Percentiles rank a stretch among this genome's conserved stretches.
Conservation (phyloP, 305 asterid species). For the Caryopteris hybrid region DNA sequence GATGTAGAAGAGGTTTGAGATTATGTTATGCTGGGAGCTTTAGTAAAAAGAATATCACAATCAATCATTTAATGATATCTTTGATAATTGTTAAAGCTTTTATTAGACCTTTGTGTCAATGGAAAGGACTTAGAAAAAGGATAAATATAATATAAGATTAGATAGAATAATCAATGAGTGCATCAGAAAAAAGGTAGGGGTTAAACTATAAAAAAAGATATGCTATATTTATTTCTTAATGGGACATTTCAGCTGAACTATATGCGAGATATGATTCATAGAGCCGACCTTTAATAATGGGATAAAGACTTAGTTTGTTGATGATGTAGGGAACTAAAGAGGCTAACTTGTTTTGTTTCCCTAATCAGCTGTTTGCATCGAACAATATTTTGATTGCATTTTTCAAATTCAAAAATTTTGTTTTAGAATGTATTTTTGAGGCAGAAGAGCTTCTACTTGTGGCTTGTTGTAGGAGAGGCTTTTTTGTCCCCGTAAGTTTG, state of each 20-base stretch:
- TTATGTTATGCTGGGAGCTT: background rate
- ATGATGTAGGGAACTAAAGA: background rate
- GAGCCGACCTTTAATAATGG: background rate
- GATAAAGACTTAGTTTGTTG: background rate
- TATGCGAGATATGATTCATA: background rate
- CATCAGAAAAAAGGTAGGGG: background rate
- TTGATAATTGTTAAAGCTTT: background rate
- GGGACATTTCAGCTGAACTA: background rate
- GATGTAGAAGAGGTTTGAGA: background rate
- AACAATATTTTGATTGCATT: background rate
- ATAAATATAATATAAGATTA: background rate
- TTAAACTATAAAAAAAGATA: background rate
- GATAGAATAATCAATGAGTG: background rate
- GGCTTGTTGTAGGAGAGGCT: background rate
- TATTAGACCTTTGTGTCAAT: background rate
- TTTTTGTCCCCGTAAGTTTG: background rate
- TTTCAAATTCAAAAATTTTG: background rate
- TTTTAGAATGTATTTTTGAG: background rate
- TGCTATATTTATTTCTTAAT: too few relatives aligned
- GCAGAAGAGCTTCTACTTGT: background rate
- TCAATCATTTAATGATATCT: background rate
- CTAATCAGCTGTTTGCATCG: conserved; percentile 1
- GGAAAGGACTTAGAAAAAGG: background rate
- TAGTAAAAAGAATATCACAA: background rate
- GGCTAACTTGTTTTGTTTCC: background rate